phyloP scores from a whole-genome alignment of 2,329 filamentous ascomycete species.

The Sclerotinia glacialis region DNA sequence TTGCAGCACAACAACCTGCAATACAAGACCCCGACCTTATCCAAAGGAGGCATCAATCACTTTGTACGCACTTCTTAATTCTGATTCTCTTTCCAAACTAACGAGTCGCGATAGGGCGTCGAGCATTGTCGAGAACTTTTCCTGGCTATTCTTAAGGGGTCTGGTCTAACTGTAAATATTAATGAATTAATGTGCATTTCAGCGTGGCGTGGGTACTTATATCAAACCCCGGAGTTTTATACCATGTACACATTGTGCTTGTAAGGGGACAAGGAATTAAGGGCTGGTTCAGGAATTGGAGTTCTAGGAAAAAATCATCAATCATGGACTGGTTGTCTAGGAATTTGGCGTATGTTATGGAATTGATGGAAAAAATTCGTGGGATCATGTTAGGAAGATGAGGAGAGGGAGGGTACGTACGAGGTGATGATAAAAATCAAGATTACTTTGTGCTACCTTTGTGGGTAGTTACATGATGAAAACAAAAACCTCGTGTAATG shows the following conservation, averaged over 20 bases:
- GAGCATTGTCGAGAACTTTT: constrained; percentile 31
- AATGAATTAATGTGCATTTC: constrained; percentile 23
- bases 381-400: not conserved
- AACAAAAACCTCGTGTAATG: not conserved
- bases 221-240: constrained; percentile 19
- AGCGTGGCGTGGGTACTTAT: constrained; percentile 25
- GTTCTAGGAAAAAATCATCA: not conserved
- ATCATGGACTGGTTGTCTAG: not conserved
- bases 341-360: not conserved
- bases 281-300: not conserved
- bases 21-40: constrained; percentile 33
- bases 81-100: constrained; percentile 5
- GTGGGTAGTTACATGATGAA: not conserved
- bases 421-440: not conserved
- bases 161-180: not conserved
- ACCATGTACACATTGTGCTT: not conserved
- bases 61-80: constrained; percentile 28
- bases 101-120: constrained; percentile 28
- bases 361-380: not conserved
- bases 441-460: not conserved
- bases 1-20: constrained; percentile 28
- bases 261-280: not conserved
- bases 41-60: constrained; percentile 22
- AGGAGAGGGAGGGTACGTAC: not conserved
- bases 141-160: constrained; percentile 33